These are phyloP conservation scores for Rhinocladiella similis DNA, from an alignment of 2,329 filamentous ascomycete genomes.

Conservation along the genomic window DNA sequence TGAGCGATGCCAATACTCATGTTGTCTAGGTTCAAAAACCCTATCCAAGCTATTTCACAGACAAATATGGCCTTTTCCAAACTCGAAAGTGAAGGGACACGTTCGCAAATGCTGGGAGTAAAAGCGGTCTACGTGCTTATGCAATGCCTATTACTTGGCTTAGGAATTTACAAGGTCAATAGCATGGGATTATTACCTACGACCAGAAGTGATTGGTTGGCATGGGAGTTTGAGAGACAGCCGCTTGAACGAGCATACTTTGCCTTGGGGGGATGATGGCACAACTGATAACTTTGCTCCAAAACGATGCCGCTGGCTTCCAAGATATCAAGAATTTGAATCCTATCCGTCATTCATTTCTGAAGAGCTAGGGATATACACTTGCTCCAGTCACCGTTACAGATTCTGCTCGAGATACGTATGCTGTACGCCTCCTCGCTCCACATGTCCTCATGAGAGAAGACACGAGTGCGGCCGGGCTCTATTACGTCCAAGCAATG, in stretches of 20 bases:
- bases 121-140: slow-evolving; percentile 86
- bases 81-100: slow-evolving; percentile 81
- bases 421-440: too few species aligned
- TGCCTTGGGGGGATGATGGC: slow-evolving; percentile 39
- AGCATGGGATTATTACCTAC: slow-evolving; percentile 94
- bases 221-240: slow-evolving; percentile 80
- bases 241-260: slow-evolving; percentile 66
- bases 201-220: slow-evolving; percentile 94
- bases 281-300: neutral
- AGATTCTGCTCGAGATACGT: too few species aligned
- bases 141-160: slow-evolving; percentile 77
- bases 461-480: neutral
- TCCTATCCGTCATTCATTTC: too few species aligned
- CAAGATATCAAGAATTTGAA: too few species aligned
- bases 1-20: slow-evolving; percentile 6
- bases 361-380: too few species aligned
- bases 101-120: slow-evolving; percentile 71
- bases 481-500: too few species aligned
- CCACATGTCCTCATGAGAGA: neutral
- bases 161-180: slow-evolving; percentile 97
- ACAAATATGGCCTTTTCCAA: slow-evolving; percentile 88
- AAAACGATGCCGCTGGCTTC: too few species aligned
- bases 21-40: slow-evolving; percentile 75
- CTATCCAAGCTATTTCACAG: slow-evolving; percentile 76
- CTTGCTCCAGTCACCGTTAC: too few species aligned